These are phyloP conservation scores for Apiospora pterosperma DNA, from an alignment of 2,329 filamentous ascomycete species.

Conservation along the genomic window DNA sequence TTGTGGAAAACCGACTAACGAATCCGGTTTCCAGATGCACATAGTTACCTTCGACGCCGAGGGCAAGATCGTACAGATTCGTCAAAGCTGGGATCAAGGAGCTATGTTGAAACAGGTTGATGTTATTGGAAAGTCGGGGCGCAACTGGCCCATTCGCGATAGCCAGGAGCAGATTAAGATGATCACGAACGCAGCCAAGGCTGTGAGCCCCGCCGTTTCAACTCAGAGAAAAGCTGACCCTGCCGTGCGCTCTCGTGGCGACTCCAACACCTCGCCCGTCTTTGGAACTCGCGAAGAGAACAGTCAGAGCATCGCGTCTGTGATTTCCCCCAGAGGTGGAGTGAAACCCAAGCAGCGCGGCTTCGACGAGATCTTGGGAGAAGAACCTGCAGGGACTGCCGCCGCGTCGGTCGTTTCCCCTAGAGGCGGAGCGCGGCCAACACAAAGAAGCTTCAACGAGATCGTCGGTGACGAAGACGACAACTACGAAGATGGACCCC, in stretches of 20 bases:
- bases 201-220: conserved; percentile 32
- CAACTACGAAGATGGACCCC: conserved; percentile 31
- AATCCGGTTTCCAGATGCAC: conserved; percentile 61
- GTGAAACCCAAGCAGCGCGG: conserved; percentile 62
- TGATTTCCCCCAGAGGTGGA: conserved; percentile 61
- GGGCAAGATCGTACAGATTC: conserved; percentile 80
- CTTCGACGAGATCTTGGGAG: conserved; percentile 68
- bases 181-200: conserved; percentile 59
- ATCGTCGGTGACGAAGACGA: conserved; percentile 55
- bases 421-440: conserved; percentile 57
- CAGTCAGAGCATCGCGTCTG: conserved; percentile 44
- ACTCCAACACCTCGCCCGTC: conserved; percentile 62
- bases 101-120: conserved; percentile 90
- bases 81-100: conserved; percentile 93
- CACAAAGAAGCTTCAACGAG: conserved; percentile 69
- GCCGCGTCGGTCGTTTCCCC: conserved; percentile 50
- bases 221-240: conserved; percentile 36
- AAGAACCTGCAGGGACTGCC: conserved; percentile 32
- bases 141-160: conserved; percentile 93
- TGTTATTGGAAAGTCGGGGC: conserved; percentile 83
- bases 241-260: conserved; percentile 51
- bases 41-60: conserved; percentile 78
- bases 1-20: conserved; percentile 1
- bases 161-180: conserved; percentile 78
- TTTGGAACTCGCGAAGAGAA: conserved; percentile 68